Evolutionary conservation across 352 stramenopile genomes (phyloP), one percentile per base, ranked within the genome.

Genomic region (Globisporangium nagaii): DNA sequence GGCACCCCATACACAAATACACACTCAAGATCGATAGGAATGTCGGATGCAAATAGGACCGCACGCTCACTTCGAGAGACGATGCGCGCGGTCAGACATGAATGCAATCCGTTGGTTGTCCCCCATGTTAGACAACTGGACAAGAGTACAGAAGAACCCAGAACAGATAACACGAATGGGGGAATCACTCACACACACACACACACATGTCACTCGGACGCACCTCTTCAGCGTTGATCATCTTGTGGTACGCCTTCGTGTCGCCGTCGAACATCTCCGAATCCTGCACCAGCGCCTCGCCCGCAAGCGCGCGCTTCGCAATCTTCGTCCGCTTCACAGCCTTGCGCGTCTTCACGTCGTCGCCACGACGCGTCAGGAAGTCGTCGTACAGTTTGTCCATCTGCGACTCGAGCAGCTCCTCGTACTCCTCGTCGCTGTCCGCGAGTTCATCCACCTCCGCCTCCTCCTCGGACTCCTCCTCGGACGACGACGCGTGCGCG

Each of bases 141-240:
- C 84, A 59, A 90, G 82, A 81, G 83, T 93, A 95, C 81, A 70
- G 74, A 78, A 45, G 69, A 66, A 91, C 84, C 75, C 84, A 68
- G 82, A 92, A 91, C 84, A 94, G 81, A 94, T 90, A 94, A 94
- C 84, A 94, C 84, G 80, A 79, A 89, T 87, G 79, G 84, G 84
- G 84, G 66, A 63, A 52, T 8, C 45, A 70, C 32, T 47, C 46
- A 58, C 22, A 64, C 50, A 71, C 36, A 35, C 31, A 69, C 2
- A 67, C 19, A 68, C 17, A 57, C 27, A 53, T 8, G 60, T 15
- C 35, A 65, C 34, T 8, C 55, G 15, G 40, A 89, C 82, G 60
- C 72, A 93, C 85, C 80, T 89, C 85, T 28, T 93, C 83, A 0
- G 79, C 75, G 25, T 91, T 86, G 63, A 95, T 93, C 81, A 93